These are phyloP conservation scores for Osmanthus fragrans DNA, from an alignment of 257 asterid genomes.

Conservation along the genomic window DNA sequence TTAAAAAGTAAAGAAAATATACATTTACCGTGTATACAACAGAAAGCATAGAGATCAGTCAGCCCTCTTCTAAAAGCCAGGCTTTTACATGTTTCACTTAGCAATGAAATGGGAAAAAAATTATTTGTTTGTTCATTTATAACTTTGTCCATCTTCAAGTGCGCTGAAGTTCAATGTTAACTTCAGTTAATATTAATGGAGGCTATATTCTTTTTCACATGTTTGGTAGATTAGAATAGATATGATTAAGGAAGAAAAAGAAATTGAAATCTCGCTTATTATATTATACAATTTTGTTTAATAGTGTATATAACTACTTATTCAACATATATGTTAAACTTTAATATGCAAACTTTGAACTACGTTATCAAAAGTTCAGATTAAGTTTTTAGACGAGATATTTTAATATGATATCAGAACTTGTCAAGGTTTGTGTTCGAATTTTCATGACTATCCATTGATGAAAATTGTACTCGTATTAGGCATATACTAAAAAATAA, in stretches of 20 bases:
- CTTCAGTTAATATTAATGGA: not conserved
- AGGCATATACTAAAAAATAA: too few species aligned
- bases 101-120: constrained; percentile 8
- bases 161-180: not conserved
- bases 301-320: too few species aligned
- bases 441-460: too few species aligned
- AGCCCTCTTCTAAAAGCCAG: not conserved
- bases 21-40: not conserved
- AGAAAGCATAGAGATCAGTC: constrained; percentile 28
- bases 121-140: not conserved
- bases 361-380: not conserved
- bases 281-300: too few species aligned
- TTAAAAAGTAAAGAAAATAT: not conserved
- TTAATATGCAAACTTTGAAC: not conserved
- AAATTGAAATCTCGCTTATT: too few species aligned
- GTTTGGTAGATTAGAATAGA: too few species aligned
- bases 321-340: not conserved
- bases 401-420: too few species aligned
- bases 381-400: too few species aligned
- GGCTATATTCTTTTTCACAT: too few species aligned
- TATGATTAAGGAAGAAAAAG: too few species aligned
- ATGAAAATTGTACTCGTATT: too few species aligned
- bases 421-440: too few species aligned
- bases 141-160: not conserved
- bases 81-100: constrained; percentile 19